phyloP scores from a whole-genome alignment of 2,329 filamentous ascomycete genomes.

The Cladorrhinum sp. region DNA sequence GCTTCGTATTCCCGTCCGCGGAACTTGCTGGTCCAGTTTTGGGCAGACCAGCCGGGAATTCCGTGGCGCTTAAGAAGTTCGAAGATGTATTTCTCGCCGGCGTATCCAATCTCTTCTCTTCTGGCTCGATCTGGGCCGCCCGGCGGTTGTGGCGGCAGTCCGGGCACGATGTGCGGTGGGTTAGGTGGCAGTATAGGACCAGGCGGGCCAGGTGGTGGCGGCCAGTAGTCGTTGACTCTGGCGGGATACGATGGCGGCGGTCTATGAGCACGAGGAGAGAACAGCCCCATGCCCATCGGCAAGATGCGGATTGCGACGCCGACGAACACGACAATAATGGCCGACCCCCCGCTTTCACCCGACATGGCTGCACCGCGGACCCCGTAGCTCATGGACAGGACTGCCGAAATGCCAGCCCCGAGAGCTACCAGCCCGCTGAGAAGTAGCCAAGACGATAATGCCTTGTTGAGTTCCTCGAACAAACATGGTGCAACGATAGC shows the following conservation, averaged over 20 bases:
- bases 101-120: background rate
- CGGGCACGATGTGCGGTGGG: too few relatives aligned
- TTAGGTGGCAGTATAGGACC: too few relatives aligned
- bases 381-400: conserved; percentile 13
- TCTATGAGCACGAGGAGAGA: too few relatives aligned
- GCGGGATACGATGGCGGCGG: too few relatives aligned
- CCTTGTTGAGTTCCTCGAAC: background rate
- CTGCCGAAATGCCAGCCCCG: conserved; percentile 7
- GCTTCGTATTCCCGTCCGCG: background rate
- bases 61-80: background rate
- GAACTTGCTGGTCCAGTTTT: conserved; percentile 4
- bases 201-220: background rate
- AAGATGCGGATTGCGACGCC: conserved; percentile 3
- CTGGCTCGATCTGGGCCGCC: background rate
- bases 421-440: conserved; percentile 9
- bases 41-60: background rate
- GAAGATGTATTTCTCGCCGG: background rate
- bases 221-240: background rate
- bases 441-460: background rate
- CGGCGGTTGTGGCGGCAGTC: background rate
- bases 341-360: conserved; percentile 7
- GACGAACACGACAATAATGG: conserved; percentile 14
- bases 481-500: background rate
- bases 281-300: background rate
- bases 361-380: conserved; percentile 6